Percentiles rank a stretch among this genome's conserved stretches.
These are phyloP conservation scores for Exophiala lecanii-corni DNA, from an alignment of 2,329 filamentous ascomycete genomes.

Conservation along the genomic window DNA sequence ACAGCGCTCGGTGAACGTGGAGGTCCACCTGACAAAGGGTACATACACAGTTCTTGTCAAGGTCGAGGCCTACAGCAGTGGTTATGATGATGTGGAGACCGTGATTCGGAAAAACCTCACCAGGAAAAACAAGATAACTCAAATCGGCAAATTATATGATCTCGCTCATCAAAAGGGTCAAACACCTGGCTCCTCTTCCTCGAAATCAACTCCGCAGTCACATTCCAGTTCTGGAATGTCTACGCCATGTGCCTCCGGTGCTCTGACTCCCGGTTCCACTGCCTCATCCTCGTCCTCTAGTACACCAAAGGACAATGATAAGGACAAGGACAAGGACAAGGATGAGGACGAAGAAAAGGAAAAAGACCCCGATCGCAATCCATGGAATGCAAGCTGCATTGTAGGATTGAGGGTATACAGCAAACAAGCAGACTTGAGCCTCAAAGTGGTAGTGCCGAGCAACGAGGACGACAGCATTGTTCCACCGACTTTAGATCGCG, in stretches of 20 bases:
- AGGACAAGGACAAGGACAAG: conserved; percentile 29
- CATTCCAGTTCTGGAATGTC: conserved; percentile 23
- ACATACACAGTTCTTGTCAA: conserved; percentile 73
- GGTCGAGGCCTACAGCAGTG: conserved; percentile 60
- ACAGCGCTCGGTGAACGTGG: conserved; percentile 70
- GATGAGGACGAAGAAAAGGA: conserved; percentile 12
- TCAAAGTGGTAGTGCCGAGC: conserved; percentile 48
- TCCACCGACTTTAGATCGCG: conserved; percentile 41
- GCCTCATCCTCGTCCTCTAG: conserved; percentile 27
- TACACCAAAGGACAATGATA: conserved; percentile 25
- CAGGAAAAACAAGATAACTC: conserved; percentile 65
- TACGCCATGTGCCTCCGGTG: conserved; percentile 22
- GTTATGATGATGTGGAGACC: conserved; percentile 45
- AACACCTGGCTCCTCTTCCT: conserved; percentile 20
- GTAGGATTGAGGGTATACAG: conserved; percentile 55
- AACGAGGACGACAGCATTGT: conserved; percentile 31
- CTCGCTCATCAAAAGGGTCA: conserved; percentile 42
- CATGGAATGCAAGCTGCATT: conserved; percentile 61
- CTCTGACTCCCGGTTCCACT: conserved; percentile 3
- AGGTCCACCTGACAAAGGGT: conserved; percentile 69
- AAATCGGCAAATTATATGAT: conserved; percentile 45
- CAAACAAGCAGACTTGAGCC: conserved; percentile 38
- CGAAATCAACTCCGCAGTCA: conserved; percentile 1
- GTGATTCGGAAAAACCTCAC: conserved; percentile 63
- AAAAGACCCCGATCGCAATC: conserved; percentile 32